A percentile compares a stretch with the other conserved stretches of the same genome.
phyloP scores from a whole-genome alignment of 2,329 filamentous ascomycete genomes.

The Fusarium avenaceum region DNA sequence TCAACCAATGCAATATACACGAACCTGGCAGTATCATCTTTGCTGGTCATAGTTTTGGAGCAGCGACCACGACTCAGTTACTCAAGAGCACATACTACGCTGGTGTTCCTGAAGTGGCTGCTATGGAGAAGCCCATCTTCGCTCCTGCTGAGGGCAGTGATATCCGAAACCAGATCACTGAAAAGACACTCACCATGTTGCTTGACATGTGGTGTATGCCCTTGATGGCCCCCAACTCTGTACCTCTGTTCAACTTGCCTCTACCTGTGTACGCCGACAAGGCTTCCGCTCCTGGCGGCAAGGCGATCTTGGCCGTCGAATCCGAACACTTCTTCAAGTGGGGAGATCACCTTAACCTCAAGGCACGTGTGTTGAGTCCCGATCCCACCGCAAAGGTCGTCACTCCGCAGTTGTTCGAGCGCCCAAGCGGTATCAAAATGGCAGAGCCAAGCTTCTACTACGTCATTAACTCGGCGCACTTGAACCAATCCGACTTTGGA shows the following conservation, averaged over 20 bases:
- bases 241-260: constrained; percentile 77
- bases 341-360: constrained; percentile 77
- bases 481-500: constrained; percentile 87
- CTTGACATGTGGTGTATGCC: constrained; percentile 88
- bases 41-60: constrained; percentile 85
- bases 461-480: constrained; percentile 78
- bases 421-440: constrained; percentile 59
- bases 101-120: constrained; percentile 59
- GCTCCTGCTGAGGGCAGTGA: constrained; percentile 66
- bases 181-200: constrained; percentile 74
- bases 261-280: constrained; percentile 75
- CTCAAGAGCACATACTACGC: constrained; percentile 84
- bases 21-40: constrained; percentile 80
- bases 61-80: constrained; percentile 79
- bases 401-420: constrained; percentile 57
- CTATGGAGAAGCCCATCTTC: constrained; percentile 71
- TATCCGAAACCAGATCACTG: constrained; percentile 76
- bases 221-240: constrained; percentile 71
- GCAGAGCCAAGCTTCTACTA: constrained; percentile 79
- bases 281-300: constrained; percentile 65
- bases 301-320: constrained; percentile 76
- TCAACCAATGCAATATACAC: constrained; percentile 73
- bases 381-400: constrained; percentile 62
- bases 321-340: constrained; percentile 85
- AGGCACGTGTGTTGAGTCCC: constrained; percentile 74